phyloP scores from a whole-genome alignment of 2,329 filamentous ascomycete genomes.

The Sarocladium kiliense region DNA sequence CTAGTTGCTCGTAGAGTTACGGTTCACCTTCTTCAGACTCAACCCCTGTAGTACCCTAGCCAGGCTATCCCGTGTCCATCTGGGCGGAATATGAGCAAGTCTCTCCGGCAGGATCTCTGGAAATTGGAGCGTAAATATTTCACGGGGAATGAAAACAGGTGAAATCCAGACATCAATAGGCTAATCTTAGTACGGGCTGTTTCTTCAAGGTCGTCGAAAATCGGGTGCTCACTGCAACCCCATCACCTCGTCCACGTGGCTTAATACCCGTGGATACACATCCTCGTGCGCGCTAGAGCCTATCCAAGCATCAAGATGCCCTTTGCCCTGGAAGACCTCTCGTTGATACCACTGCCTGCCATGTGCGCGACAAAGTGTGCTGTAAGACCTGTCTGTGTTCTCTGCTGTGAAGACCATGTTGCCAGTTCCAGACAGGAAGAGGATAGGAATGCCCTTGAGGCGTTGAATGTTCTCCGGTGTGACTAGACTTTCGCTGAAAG shows the following conservation, averaged over 20 bases:
- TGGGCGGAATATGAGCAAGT: background rate
- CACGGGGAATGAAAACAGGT: background rate
- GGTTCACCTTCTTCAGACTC: too few species aligned
- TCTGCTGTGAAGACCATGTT: conserved; percentile 18
- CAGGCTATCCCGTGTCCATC: background rate
- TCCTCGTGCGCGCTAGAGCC: conserved; percentile 15
- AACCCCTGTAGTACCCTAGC: too few species aligned
- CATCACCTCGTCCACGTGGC: conserved; percentile 12
- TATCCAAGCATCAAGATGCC: conserved; percentile 23
- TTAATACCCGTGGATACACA: conserved; percentile 16
- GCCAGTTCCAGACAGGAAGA: conserved; percentile 15
- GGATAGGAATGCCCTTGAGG: conserved; percentile 47
- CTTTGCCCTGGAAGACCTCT: conserved; percentile 18
- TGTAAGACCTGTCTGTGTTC: conserved; percentile 20
- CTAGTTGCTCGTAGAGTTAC: too few species aligned
- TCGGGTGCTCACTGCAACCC: background rate
- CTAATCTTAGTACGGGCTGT: background rate
- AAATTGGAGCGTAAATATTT: background rate
- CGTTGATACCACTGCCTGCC: conserved; percentile 19
- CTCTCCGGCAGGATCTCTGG: background rate
- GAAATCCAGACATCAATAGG: background rate
- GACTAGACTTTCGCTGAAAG: conserved; percentile 40
- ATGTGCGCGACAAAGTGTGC: conserved; percentile 16
- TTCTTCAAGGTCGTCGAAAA: conserved; percentile 10
- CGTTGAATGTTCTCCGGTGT: conserved; percentile 43